Base-by-base conservation (phyloP, 352 stramenopile species). In the Globisporangium uncinulatum region DNA sequence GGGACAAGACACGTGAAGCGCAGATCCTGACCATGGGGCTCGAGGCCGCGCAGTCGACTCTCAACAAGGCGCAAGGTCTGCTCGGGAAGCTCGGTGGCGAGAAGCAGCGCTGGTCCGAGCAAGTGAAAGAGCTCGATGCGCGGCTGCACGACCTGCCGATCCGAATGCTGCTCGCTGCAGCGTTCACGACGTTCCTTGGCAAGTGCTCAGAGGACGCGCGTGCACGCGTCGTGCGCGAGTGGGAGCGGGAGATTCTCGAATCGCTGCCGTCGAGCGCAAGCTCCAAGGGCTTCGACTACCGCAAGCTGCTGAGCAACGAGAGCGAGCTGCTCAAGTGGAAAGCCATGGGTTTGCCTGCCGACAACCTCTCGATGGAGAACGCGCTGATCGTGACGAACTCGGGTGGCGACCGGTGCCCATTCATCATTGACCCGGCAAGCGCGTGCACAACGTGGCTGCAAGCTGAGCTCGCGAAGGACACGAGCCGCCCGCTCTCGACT, bases 291-390 rank as follows among this genome's bases (percentile, higher is more conserved):
- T 96, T 95, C 57, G 86, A 96, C 46, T 94, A 94, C 36, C 83
- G 85, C 20, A 89, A 92, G 54, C 36, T 97, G 6, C 70, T 98
- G 59, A 96, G 83, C 57, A 92, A 85, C 0, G 95, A 98, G 64
- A 97, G 83, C 20, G 87, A 98, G 63, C 53, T 98, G 29, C 74
- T 98, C 5, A 92, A 88, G 13, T 98, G 94, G 95, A 98, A 98
- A 61, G 66, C 73, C 36, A 86, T 96, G 68, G 94, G 94, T 0
- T 67, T 98, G 9, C 95, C 95, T 0, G 79, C 86, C 0, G 95
- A 98, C 59, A 85, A 95, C 39, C 64, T 98, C 3, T 97, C 84
- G 10, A 93, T 97, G 77, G 95, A 98, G 57, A 98, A 98, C 57
- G 94, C 86, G 1, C 63, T 98, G 6, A 87, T 98, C 10, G 76